phyloP scores from a whole-genome alignment of 2,329 filamentous ascomycete genomes.

The Scedosporium aurantiacum region DNA sequence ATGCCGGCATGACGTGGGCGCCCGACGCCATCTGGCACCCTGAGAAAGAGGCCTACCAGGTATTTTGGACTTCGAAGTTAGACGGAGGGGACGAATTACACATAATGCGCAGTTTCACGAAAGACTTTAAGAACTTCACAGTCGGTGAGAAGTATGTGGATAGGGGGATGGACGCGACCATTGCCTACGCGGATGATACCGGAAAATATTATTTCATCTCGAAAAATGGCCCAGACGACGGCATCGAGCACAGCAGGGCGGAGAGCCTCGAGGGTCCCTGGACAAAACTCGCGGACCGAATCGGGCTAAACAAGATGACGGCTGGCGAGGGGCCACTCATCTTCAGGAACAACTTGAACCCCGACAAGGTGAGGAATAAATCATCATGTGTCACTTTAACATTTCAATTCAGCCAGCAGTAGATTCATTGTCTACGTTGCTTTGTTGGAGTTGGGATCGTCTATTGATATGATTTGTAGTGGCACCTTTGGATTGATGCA shows the following conservation, averaged over 20 bases:
- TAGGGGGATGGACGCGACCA: slow-evolving; percentile 11
- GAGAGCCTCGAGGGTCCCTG: slow-evolving; percentile 8
- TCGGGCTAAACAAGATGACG: slow-evolving; percentile 9
- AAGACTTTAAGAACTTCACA: slow-evolving; percentile 11
- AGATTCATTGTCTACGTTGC: not conserved
- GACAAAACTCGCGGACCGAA: slow-evolving; percentile 8
- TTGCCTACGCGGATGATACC: slow-evolving; percentile 4
- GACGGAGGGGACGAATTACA: slow-evolving; percentile 10
- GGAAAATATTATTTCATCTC: slow-evolving; percentile 8
- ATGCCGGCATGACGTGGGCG: slow-evolving; percentile 30
- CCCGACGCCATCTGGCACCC: slow-evolving; percentile 27
- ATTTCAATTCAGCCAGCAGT: not conserved
- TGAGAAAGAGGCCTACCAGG: slow-evolving; percentile 4
- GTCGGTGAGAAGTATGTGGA: slow-evolving; percentile 7
- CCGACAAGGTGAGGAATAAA: slow-evolving; percentile 7
- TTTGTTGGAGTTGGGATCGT: not conserved
- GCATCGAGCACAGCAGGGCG: slow-evolving; percentile 10
- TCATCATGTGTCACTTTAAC: too few relatives aligned
- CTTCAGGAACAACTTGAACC: slow-evolving; percentile 10
- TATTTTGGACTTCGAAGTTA: slow-evolving; percentile 4
- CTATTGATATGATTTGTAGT: slow-evolving; percentile 5
- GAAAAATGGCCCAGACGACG: slow-evolving; percentile 11
- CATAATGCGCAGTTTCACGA: slow-evolving; percentile 10
- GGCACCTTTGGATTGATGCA: slow-evolving; percentile 12
- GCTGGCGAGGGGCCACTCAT: slow-evolving; percentile 12